Base-by-base conservation (phyloP, 2,329 filamentous ascomycete species). In the Dendryphion nanum region DNA sequence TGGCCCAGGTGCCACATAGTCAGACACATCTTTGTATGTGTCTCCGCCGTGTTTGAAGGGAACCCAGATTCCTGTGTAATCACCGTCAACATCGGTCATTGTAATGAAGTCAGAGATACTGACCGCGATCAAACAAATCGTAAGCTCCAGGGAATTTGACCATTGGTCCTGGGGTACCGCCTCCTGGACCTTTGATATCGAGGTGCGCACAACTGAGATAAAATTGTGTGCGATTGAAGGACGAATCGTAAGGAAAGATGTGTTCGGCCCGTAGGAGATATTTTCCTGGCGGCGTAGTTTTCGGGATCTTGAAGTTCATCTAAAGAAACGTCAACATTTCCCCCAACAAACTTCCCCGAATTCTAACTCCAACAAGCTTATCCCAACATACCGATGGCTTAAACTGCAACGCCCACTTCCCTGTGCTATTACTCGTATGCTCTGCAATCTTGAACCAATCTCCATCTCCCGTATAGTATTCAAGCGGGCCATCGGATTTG, bases 101-200 rank as follows among this genome's bases (percentile, higher is more conserved):
- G n/a, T 26, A n/a, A n/a, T n/a, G 23, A 26, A 26, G 23, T 8
- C 10, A 26, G 23, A n/a, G 23, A n/a, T 26, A 26, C 23, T 10
- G 10, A 44, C 45, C 37, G 7, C 32, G 40, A 34, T 47, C 44
- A 7, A 10, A 17, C 23, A 41, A 30, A 24, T 37, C 19, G 33
- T 44, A 47, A n/a, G 39, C 44, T 8, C 47, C 44, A 6, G 41
- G 47, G 37, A 50, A 49, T 24, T 42, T 41, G 15, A 43, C 44
- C 26, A 41, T 18, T 20, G 44, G 39, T 10, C 35, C 37, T 12
- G 47, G 44, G 8, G 6, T 37, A 16, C 41, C 44, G 7, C 41
- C 41, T 5, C 41, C 44, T 10, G 35, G 35, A 5, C 41, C 43
- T 6, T 23, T 16, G 12, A 49, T 26, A 5, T 44, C 16, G 4